A percentile compares a stretch with the other conserved stretches of the same genome.
These are phyloP conservation scores for Phytophthora cajani DNA, from an alignment of 352 stramenopile genomes.

Conservation along the genomic window DNA sequence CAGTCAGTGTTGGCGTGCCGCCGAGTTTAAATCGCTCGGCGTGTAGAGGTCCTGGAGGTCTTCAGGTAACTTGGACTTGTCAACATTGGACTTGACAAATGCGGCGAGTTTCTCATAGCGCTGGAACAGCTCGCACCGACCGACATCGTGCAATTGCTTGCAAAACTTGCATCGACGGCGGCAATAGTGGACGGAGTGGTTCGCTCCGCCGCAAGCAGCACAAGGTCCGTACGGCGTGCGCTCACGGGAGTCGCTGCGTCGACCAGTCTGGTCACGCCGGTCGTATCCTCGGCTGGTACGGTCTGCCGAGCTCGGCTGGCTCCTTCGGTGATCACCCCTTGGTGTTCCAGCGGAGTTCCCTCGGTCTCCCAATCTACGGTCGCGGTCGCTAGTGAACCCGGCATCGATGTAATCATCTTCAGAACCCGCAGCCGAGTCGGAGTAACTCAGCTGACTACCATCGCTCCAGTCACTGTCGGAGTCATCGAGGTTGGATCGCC, in stretches of 20 bases:
- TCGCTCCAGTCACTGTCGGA: no score
- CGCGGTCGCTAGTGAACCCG: no score
- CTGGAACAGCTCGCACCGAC: conserved; percentile 5
- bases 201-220: background rate
- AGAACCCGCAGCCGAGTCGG: no score
- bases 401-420: no score
- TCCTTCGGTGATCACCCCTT: no score
- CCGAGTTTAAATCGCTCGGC: conserved; percentile 18
- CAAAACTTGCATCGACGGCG: background rate
- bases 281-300: no score
- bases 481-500: background rate
- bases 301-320: no score
- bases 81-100: background rate
- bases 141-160: background rate
- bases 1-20: conserved; percentile 15
- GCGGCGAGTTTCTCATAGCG: conserved; percentile 3
- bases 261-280: no score
- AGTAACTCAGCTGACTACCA: no score
- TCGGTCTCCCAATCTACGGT: no score
- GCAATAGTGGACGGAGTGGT: conserved; percentile 8
- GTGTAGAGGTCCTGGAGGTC: conserved; percentile 4
- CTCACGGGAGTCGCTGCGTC: no score
- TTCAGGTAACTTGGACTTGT: conserved; percentile 9
- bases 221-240: conserved; percentile 3
- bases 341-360: no score